A percentile compares a stretch with the other conserved stretches of the same genome.
Evolutionary conservation across 805 yeast genomes (phyloP).

Genomic region (Pichia occidentalis): DNA sequence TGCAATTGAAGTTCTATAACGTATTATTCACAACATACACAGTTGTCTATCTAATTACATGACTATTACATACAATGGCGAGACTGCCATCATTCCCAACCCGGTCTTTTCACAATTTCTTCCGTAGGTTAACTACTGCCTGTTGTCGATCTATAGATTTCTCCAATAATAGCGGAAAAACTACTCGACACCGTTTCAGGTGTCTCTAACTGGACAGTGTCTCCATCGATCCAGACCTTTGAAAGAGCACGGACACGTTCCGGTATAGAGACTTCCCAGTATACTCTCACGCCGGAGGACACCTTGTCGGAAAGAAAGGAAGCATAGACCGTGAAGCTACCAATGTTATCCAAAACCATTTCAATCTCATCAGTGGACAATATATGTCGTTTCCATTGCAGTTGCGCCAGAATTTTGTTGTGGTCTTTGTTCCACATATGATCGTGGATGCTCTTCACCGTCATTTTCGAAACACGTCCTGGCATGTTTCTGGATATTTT

Average conservation of each 20-base stretch:
- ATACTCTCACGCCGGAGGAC: not conserved
- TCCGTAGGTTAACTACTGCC: not conserved
- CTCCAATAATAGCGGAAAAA: not conserved
- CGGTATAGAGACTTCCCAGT: slow-evolving; percentile 9
- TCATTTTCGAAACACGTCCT: not conserved
- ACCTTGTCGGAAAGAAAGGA: too few relatives aligned
- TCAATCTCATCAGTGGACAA: slow-evolving; percentile 1
- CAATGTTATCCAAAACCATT: slow-evolving; percentile 9
- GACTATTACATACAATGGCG: too few relatives aligned
- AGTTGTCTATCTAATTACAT: too few relatives aligned
- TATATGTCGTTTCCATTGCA: slow-evolving; percentile 4
- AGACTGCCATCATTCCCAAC: too few relatives aligned
- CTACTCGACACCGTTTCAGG: not conserved
- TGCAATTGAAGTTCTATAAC: too few relatives aligned
- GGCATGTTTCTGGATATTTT: slow-evolving; percentile 3
- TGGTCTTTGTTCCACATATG: not conserved
- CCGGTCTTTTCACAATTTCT: too few relatives aligned
- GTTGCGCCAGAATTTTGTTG: not conserved
- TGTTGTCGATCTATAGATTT: not conserved
- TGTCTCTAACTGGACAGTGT: not conserved
- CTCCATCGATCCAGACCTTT: not conserved
- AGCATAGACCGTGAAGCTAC: not conserved
- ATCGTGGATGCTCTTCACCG: not conserved
- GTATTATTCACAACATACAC: too few relatives aligned
- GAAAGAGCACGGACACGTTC: not conserved